Evolutionary conservation across 2,329 filamentous ascomycete genomes (phyloP).

Genomic region (Teratosphaeria destructans): DNA sequence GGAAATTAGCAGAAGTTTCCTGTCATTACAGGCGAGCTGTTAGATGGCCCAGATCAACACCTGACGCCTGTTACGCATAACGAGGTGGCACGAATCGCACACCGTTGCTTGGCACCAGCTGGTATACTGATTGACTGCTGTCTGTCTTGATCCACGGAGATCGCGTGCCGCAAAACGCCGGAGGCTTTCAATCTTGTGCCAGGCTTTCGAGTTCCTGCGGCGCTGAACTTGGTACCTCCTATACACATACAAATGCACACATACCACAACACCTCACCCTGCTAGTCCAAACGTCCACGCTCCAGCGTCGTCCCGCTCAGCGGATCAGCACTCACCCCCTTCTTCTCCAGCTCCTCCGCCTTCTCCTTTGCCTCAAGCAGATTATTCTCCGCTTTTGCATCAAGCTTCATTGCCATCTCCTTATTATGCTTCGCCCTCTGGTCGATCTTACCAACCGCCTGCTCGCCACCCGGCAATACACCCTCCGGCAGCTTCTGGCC

Average conservation of each 20-base stretch:
- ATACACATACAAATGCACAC: background rate
- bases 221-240: background rate
- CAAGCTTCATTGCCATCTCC: constrained; percentile 15
- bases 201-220: background rate
- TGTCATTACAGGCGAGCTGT: too few relatives aligned
- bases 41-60: too few relatives aligned
- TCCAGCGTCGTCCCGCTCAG: background rate
- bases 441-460: constrained; percentile 21
- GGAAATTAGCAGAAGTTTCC: background rate
- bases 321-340: constrained; percentile 3
- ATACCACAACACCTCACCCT: background rate
- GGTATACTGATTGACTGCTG: background rate
- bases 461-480: constrained; percentile 23
- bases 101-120: background rate
- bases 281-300: background rate
- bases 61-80: too few relatives aligned
- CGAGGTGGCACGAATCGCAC: too few relatives aligned
- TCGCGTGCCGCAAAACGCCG: too few relatives aligned
- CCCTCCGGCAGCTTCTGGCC: constrained; percentile 23
- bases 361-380: constrained; percentile 17
- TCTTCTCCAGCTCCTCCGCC: constrained; percentile 10
- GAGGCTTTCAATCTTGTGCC: background rate
- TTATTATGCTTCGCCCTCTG: constrained; percentile 20
- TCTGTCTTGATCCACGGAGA: too few relatives aligned
- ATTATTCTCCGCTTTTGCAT: constrained; percentile 19